Base-by-base conservation (phyloP, 352 stramenopile species). In the Phytophthora quininea region DNA sequence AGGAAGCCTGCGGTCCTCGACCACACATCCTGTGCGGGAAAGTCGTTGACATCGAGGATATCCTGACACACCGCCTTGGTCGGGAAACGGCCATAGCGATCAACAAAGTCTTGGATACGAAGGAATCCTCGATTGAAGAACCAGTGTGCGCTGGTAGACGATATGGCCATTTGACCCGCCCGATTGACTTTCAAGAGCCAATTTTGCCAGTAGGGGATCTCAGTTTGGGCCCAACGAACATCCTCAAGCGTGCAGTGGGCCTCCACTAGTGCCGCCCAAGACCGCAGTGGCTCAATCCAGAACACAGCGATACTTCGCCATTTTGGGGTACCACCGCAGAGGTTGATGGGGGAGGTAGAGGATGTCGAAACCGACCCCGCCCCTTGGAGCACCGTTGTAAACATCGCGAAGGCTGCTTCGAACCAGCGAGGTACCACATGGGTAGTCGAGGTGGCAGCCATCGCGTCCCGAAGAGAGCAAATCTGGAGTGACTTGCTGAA, bases 201-300 rank as follows among this genome's bases (percentile, higher is more conserved):
- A 45, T 61, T 67, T 1, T 50, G 27, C 51, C 60, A 61, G 27
- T 61, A 59, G 51, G 59, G n/a, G n/a, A n/a, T n/a, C n/a, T n/a
- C 32, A 60, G 49, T 19, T 60, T 51, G 14, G 2, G 59, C 59
- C 40, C 59, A 67, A 2, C 1, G 4, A 3, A 54, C 30, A 9
- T 53, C 10, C 0, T 14, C 15, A 6, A 60, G 11, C 1, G 10
- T 56, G 59, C 40, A 67, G 42, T 60, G 45, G 1, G 5, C 3
- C 1, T 30, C 7, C 4, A 54, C 11, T 1, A 67, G 35, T 2
- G 1, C 2, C 15, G 47, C 3, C 59, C 59, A 67, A 0, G 19
- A 15, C 0, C 32, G 29, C 3, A 67, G 50, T 12, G 50, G 52
- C 2, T 55, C 59, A 8, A 67, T 54, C 59, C 59, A 67, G 30